phyloP scores from a whole-genome alignment of 495 filamentous ascomycete genomes.

The Penicillium paxilli region DNA sequence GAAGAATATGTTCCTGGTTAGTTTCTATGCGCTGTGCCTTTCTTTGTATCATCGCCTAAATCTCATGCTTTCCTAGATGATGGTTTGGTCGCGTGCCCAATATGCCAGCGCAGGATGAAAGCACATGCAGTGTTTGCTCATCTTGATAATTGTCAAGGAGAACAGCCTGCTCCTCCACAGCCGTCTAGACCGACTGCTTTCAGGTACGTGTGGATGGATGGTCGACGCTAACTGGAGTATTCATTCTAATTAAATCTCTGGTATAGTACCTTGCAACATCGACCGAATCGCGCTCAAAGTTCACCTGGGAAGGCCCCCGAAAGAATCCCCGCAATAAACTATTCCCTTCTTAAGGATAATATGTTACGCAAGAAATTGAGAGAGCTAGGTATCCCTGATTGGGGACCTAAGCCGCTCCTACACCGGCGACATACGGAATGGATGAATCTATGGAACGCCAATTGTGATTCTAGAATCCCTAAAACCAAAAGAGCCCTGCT shows the following conservation, averaged over 20 bases:
- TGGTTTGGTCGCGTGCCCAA: conserved; percentile 78
- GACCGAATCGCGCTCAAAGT: conserved; percentile 7
- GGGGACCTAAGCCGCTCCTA: conserved; percentile 64
- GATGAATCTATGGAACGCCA: conserved; percentile 95
- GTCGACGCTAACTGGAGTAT: not conserved
- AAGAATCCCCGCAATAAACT: conserved; percentile 75
- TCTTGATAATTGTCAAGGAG: conserved; percentile 61
- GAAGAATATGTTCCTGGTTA: conserved; percentile 29
- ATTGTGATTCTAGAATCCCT: conserved; percentile 78
- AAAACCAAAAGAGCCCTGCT: conserved; percentile 70
- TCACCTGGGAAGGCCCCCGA: conserved; percentile 40
- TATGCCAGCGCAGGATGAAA: conserved; percentile 78
- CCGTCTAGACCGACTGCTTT: conserved; percentile 20
- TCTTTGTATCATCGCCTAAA: conserved; percentile 10
- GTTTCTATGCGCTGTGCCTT: not conserved
- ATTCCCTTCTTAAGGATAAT: conserved; percentile 74
- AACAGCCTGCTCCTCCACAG: not conserved
- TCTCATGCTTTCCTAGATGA: conserved; percentile 54
- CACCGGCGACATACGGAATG: conserved; percentile 87
- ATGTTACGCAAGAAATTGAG: conserved; percentile 75
- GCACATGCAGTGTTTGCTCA: conserved; percentile 70
- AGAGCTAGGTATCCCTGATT: conserved; percentile 78
- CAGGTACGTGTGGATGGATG: conserved; percentile 25
- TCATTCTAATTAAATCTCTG: conserved; percentile 11
- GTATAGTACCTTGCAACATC: conserved; percentile 25